Conservation (phyloP, 345 rosid genomes). For the Ceriops tagal region DNA sequence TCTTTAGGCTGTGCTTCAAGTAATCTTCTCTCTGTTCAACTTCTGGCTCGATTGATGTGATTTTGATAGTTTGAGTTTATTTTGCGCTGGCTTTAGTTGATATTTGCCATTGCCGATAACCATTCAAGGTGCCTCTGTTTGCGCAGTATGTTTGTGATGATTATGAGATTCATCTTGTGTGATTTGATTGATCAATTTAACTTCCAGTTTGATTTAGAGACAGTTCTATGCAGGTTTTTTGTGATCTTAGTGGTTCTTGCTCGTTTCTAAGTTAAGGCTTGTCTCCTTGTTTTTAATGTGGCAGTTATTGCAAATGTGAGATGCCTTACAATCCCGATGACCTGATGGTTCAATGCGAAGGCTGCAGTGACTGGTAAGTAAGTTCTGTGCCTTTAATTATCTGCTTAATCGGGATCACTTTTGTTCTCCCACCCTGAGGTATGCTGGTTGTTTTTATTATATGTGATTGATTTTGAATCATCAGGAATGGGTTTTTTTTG, state of each 20-base stretch:
- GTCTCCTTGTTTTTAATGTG: background rate
- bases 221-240: background rate
- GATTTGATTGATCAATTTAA: too few relatives aligned
- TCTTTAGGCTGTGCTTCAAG: too few relatives aligned
- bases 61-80: too few relatives aligned
- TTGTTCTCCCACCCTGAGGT: background rate
- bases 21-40: too few relatives aligned
- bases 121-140: too few relatives aligned
- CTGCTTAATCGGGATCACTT: constrained; percentile 10
- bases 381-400: background rate
- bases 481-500: background rate
- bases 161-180: too few relatives aligned
- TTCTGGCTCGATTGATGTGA: too few relatives aligned
- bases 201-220: too few relatives aligned
- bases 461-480: background rate
- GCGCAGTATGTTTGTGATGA: too few relatives aligned
- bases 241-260: background rate
- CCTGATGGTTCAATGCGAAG: constrained; percentile 93
- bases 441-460: background rate
- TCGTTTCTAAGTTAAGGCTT: background rate
- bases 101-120: too few relatives aligned
- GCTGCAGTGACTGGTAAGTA: constrained; percentile 85
- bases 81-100: too few relatives aligned
- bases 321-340: constrained; percentile 99
- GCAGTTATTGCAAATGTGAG: constrained; percentile 96